Evolutionary conservation across 2,329 filamentous ascomycete genomes (phyloP).

Genomic region (Fusarium illudens): DNA sequence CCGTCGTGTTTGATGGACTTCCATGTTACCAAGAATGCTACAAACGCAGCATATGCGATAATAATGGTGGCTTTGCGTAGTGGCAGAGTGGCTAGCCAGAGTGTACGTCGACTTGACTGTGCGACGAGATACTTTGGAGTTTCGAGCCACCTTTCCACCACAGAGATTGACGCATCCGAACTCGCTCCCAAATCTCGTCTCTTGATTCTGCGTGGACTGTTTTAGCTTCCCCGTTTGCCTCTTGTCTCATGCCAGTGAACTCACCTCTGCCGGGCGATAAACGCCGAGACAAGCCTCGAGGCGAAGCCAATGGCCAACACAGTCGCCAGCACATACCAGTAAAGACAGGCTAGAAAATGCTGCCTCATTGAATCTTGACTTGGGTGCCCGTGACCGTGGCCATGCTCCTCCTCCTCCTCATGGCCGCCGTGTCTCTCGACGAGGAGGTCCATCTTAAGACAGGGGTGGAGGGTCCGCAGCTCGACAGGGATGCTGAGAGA

Average conservation of each 20-base stretch:
- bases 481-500: slow-evolving; percentile 1
- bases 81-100: slow-evolving; percentile 25
- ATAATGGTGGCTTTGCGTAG: slow-evolving; percentile 26
- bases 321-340: slow-evolving; percentile 37
- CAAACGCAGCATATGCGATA: slow-evolving; percentile 29
- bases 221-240: background rate
- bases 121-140: slow-evolving; percentile 15
- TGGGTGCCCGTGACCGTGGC: slow-evolving; percentile 30
- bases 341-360: slow-evolving; percentile 38
- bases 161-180: slow-evolving; percentile 19
- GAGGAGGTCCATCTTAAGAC: slow-evolving; percentile 34
- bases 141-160: slow-evolving; percentile 28
- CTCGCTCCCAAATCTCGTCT: slow-evolving; percentile 25
- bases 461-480: background rate
- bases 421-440: slow-evolving; percentile 35
- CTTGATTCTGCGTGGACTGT: slow-evolving; percentile 20
- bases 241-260: background rate
- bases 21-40: slow-evolving; percentile 36
- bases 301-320: slow-evolving; percentile 24
- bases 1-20: slow-evolving; percentile 41
- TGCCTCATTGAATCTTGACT: slow-evolving; percentile 39
- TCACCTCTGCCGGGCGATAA: slow-evolving; percentile 39
- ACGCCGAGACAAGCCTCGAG: slow-evolving; percentile 25
- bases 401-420: slow-evolving; percentile 29
- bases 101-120: slow-evolving; percentile 12